Base-by-base conservation (phyloP, 2,329 filamentous ascomycete species). In the Lachnellula cervina region DNA sequence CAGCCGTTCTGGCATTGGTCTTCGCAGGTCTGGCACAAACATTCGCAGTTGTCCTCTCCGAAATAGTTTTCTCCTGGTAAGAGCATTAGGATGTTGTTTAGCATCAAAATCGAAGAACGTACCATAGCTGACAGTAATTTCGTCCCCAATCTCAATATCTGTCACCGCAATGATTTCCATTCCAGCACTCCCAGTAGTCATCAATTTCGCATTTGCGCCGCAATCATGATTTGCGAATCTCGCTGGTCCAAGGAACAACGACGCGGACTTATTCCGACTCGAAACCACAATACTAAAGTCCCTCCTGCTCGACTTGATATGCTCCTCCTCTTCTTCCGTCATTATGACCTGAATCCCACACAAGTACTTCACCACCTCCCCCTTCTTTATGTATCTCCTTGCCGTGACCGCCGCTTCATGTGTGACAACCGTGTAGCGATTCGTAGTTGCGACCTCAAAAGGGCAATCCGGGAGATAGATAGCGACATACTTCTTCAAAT, bases 181-280 rank as follows among this genome's bases (percentile, higher is more conserved):
- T 37, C 90, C 90, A 56, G 92, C 86, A 55, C 87, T 83, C 46
- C 91, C 90, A 37, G 84, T 88, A 37, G 90, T 97, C 64, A 89
- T 87, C 45, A 99, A 80, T 68, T 86, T 83, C 8, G 92, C 92
- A 74, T 97, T 99, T 34, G 94, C 90, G 63, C 88, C 82, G 74
- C 94, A 99, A 71, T 99, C 94, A 73, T 99, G 94, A 69, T 99
- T 99, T 25, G 94, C 91, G 71, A 99, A 97, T 50, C 94, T 86
- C 35, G 94, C 94, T 7, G 94, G 95, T 0, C 94, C 94, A 69
- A 99, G 86, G 69, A 99, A 97, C 43, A 99, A 77, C 51, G 90
- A 96, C 32, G 92, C 88, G 58, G 87, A 87, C 73, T 96, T 97
- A 73, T 89, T 93, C 56, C 94, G 82, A 62, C 90, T 93, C 59